Percentiles rank a stretch among this genome's conserved stretches.
phyloP scores from a whole-genome alignment of 2,329 filamentous ascomycete species.

The Fusarium sororula region DNA sequence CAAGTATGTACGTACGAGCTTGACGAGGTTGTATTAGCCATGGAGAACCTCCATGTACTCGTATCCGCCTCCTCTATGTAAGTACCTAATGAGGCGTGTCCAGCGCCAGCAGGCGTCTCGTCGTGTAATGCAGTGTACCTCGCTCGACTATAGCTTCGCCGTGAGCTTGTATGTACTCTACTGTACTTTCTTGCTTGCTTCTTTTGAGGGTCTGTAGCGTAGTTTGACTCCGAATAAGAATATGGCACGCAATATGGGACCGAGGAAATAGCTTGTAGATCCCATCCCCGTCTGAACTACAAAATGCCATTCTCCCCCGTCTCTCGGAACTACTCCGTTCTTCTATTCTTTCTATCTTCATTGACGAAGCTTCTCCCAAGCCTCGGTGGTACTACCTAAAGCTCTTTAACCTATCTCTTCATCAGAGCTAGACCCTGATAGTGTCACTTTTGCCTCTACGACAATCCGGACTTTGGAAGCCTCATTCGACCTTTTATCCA shows the following conservation, averaged over 20 bases:
- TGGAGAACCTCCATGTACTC: conserved; percentile 28
- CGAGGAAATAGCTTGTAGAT: conserved; percentile 34
- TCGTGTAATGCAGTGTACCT: conserved; percentile 35
- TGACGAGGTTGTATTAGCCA: conserved; percentile 36
- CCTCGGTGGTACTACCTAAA: conserved; percentile 12
- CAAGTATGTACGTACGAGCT: conserved; percentile 1
- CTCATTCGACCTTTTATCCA: not conserved
- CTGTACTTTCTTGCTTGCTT: conserved; percentile 12
- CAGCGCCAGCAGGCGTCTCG: conserved; percentile 15
- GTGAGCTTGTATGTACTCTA: not conserved
- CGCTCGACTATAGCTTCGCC: conserved; percentile 28
- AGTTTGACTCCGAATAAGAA: conserved; percentile 22
- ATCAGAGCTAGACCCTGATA: conserved; percentile 1
- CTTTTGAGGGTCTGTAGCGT: conserved; percentile 30
- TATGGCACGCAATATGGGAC: conserved; percentile 26
- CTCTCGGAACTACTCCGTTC: conserved; percentile 20
- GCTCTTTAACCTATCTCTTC: not conserved
- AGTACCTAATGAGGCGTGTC: conserved; percentile 14
- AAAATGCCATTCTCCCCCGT: conserved; percentile 40
- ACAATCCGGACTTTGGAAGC: not conserved
- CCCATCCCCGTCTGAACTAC: conserved; percentile 36
- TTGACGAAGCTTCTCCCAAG: conserved; percentile 22
- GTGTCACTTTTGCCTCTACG: conserved; percentile 8
- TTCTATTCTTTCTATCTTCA: conserved; percentile 26
- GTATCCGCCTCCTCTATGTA: conserved; percentile 30